Evolutionary conservation across 768 basidiomycete species (phyloP).

Genomic region (Megacollybia marginata): DNA sequence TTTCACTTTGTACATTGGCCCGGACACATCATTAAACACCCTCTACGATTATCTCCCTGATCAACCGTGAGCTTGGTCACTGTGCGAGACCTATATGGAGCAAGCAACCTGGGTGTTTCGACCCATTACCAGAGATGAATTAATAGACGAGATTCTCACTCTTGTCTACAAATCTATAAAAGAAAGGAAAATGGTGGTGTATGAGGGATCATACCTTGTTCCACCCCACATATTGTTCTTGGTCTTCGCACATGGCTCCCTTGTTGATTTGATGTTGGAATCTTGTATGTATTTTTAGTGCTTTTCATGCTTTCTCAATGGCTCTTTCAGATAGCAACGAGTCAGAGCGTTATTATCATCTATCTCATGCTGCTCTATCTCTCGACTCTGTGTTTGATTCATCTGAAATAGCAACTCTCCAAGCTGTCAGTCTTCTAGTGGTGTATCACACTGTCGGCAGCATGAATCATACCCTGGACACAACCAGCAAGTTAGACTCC

Average conservation of each 20-base stretch:
- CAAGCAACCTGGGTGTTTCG: constrained; percentile 58
- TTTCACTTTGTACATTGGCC: constrained; percentile 33
- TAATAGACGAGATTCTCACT: constrained; percentile 58
- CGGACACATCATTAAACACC: constrained; percentile 31
- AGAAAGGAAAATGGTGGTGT: constrained; percentile 10
- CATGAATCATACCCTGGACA: constrained; percentile 38
- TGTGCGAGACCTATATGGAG: constrained; percentile 65
- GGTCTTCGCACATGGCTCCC: constrained; percentile 49
- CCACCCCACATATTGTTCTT: constrained; percentile 50
- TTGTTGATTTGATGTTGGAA: constrained; percentile 55
- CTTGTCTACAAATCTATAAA: constrained; percentile 48
- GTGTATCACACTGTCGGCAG: constrained; percentile 35
- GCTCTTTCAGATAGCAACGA: constrained; percentile 32
- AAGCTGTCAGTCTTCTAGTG: constrained; percentile 38
- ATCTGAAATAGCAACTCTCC: constrained; percentile 46
- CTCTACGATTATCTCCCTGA: constrained; percentile 44
- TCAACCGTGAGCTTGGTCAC: constrained; percentile 55
- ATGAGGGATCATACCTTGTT: constrained; percentile 21
- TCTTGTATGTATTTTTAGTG: constrained; percentile 31
- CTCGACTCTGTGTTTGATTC: constrained; percentile 44
- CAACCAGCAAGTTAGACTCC: constrained; percentile 23
- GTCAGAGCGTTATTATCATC: constrained; percentile 38
- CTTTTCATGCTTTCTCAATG: neutral
- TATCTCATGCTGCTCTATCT: constrained; percentile 37
- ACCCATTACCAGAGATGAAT: constrained; percentile 59